Base-by-base conservation (phyloP, 2,329 filamentous ascomycete genomes). In the Zalaria sp. region DNA sequence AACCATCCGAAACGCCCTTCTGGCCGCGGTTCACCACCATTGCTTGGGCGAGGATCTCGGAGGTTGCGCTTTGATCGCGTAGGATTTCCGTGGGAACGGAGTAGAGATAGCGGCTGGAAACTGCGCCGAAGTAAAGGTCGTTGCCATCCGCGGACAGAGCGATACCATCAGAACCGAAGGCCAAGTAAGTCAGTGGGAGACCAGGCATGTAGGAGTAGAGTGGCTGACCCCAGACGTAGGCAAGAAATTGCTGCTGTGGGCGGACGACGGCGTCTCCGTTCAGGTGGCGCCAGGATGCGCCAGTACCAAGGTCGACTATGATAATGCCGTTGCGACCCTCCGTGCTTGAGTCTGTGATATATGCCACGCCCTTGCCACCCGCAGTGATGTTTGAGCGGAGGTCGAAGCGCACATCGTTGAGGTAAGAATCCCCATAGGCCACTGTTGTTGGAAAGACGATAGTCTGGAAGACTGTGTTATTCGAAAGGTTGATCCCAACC, bases 351-450 rank as follows among this genome's bases (percentile, higher is more conserved):
- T 74, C 71, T 25, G 69, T 72, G 49, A 73, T 71, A 51, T 74
- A 74, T 0, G 68, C 69, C 9, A 72, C 50, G 11, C 69, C 69
- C 27, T 63, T 47, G 3, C 68, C 67, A 2, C 59, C 58, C 9
- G 54, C 46, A 0, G 65, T 65, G 5, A 68, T 29, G 11, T 53
- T 51, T 3, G 63, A 40, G 9, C 63, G 61, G n/a, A 72, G 58
- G 47, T 75, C 69, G 53, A 75, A 68, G 39, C 71, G 66, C 5
- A 73, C 58, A 46, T 73, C 71, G 50, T 73, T 73, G 31, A 71
- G 61, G 46, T 74, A 74, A 10, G 61, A 67, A 47, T 68, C 66
- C 8, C 64, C 47, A 40, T 60, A 67, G 4, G 66, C 67, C 6
- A 72, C 67, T 5, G 54, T 61, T 1, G 56, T 45, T 0, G 66